These are phyloP conservation scores for Bocquillonia castaneifolia DNA, from an alignment of 441 rosid species.

Conservation along the genomic window DNA sequence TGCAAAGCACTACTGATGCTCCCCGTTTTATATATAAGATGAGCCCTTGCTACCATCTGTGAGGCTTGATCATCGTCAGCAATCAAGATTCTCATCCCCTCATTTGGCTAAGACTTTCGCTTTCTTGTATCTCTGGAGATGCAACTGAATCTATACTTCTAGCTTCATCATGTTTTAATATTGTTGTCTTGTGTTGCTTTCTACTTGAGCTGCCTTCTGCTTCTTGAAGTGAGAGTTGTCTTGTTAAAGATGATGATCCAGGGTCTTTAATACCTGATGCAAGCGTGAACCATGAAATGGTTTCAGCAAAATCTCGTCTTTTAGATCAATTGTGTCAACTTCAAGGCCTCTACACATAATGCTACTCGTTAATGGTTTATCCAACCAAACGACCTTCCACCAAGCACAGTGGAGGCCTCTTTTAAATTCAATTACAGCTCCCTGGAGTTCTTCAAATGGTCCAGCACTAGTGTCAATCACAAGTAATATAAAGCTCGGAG, in stretches of 20 bases:
- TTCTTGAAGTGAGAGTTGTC: neutral
- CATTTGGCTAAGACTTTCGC: conserved; percentile 15
- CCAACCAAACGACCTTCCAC: conserved; percentile 76
- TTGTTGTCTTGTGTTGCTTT: conserved; percentile 8
- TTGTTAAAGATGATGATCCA: conserved; percentile 14
- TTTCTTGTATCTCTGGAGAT: conserved; percentile 25
- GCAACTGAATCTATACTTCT: neutral
- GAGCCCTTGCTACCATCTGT: conserved; percentile 24
- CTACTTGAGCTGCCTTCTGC: conserved; percentile 27
- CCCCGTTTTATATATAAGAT: conserved; percentile 43
- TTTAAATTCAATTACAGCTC: conserved; percentile 42
- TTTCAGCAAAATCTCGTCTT: conserved; percentile 40
- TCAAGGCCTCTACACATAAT: conserved; percentile 14
- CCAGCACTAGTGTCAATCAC: conserved; percentile 59
- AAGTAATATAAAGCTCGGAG: conserved; percentile 37
- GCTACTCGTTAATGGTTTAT: conserved; percentile 32
- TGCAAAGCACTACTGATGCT: conserved; percentile 42
- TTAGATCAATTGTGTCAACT: conserved; percentile 21
- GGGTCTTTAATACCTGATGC: conserved; percentile 23
- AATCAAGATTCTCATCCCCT: conserved; percentile 52
- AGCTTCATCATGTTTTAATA: neutral
- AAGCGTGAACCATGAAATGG: conserved; percentile 80
- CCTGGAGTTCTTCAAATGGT: conserved; percentile 34
- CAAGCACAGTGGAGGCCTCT: conserved; percentile 26
- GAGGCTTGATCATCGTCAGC: conserved; percentile 46